Evolutionary conservation across 176 grass and related monocot species (phyloP).

Genomic region (Melocanna baccifera): DNA sequence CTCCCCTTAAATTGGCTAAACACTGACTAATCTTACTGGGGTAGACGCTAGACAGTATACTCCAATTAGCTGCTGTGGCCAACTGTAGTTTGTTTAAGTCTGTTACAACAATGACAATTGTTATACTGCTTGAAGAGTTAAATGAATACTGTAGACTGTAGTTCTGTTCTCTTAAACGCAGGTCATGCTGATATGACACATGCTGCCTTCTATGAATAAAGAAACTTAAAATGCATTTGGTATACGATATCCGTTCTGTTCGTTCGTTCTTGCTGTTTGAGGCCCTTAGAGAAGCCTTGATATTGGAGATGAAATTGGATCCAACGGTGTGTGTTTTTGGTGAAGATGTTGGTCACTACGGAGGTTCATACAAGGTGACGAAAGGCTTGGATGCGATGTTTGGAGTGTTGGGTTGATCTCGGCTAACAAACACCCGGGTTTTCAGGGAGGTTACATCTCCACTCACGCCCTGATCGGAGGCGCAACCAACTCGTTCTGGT

Average conservation of each 20-base stretch:
- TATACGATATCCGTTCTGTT: not conserved
- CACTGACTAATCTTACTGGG: not conserved
- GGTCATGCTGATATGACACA: not conserved
- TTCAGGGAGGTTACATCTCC: too few species aligned
- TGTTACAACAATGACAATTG: not conserved
- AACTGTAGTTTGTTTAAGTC: not conserved
- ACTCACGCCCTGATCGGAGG: too few species aligned
- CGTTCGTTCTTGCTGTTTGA: constrained; percentile 64
- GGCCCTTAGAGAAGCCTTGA: constrained; percentile 79
- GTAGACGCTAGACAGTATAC: not conserved
- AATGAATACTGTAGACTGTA: not conserved
- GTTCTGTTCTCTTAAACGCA: not conserved
- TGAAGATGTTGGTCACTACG: constrained; percentile 89
- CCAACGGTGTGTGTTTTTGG: constrained; percentile 75
- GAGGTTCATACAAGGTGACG: constrained; percentile 88
- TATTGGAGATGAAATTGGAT: constrained; percentile 93
- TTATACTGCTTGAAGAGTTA: not conserved
- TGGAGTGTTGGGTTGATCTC: not conserved
- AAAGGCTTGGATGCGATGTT: constrained; percentile 73
- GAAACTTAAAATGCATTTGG: not conserved
- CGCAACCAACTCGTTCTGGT: too few species aligned
- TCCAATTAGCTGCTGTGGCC: not conserved
- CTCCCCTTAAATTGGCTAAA: not conserved
- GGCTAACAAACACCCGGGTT: too few species aligned
- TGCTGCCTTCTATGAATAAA: not conserved